Conservation (phyloP, 768 basidiomycete genomes). For the Phylloporus rhodoxanthus region DNA sequence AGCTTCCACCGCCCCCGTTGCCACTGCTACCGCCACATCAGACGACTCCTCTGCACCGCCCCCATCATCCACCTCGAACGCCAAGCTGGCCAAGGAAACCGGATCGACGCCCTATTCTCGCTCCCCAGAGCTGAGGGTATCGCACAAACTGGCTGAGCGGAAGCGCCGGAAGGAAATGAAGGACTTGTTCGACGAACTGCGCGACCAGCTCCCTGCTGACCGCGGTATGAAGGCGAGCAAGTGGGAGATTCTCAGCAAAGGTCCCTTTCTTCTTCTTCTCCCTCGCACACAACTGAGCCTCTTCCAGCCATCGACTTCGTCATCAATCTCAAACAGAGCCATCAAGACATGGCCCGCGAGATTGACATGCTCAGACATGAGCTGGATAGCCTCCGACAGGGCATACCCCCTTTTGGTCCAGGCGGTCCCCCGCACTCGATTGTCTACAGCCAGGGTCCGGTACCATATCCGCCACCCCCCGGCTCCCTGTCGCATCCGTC, state of each 20-base stretch:
- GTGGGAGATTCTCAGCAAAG: conserved; percentile 98
- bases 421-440: conserved; percentile 43
- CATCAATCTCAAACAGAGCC: conserved; percentile 63
- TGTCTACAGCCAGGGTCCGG: conserved; percentile 48
- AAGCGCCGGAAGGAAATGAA: conserved; percentile 99
- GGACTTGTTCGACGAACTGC: conserved; percentile 92
- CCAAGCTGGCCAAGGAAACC: conserved; percentile 42
- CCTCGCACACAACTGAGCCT: conserved; percentile 1
- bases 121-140: conserved; percentile 89
- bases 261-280: conserved; percentile 35
- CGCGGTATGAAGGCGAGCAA: conserved; percentile 95
- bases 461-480: conserved; percentile 43
- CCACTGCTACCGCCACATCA: conserved; percentile 29
- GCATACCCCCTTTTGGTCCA: conserved; percentile 47
- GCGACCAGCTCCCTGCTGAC: conserved; percentile 88
- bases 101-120: conserved; percentile 84
- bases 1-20: conserved; percentile 35
- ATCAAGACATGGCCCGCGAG: conserved; percentile 74
- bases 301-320: conserved; percentile 83
- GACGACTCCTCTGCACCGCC: conserved; percentile 41
- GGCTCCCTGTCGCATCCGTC: conserved; percentile 40
- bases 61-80: conserved; percentile 29
- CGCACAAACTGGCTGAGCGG: conserved; percentile 95
- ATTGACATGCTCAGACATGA: conserved; percentile 76
- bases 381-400: conserved; percentile 56